Conservation (phyloP, 306 rosid genomes). For the Lablab purpureus region DNA sequence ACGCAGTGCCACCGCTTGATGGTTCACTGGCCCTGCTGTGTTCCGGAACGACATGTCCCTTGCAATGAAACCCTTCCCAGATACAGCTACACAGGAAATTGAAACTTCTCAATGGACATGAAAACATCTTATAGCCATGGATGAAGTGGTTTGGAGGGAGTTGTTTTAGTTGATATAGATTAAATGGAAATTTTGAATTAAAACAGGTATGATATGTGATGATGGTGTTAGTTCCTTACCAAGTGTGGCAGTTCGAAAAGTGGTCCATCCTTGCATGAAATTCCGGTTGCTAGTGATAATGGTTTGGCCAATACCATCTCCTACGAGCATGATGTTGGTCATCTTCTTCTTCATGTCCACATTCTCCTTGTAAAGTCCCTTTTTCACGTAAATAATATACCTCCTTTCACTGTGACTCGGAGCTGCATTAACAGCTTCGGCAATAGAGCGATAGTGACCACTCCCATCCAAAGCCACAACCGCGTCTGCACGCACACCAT, state of each 20-base stretch:
- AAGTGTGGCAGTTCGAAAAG: conserved; percentile 91
- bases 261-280: conserved; percentile 99
- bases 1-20: conserved; percentile 82
- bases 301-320: conserved; percentile 89
- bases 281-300: conserved; percentile 70
- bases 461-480: conserved; percentile 87
- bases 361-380: conserved; percentile 81
- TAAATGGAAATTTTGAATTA: no score
- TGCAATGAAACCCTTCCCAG: conserved; percentile 83
- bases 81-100: conserved; percentile 58
- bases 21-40: conserved; percentile 76
- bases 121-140: no score
- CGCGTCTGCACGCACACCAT: conserved; percentile 55
- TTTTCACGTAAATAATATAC: conserved; percentile 73
- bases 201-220: no score
- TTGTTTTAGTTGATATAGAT: no score
- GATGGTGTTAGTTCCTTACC: conserved; percentile 54
- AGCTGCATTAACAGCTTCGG: conserved; percentile 81
- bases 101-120: no score
- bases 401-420: conserved; percentile 68
- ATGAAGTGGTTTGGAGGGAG: no score
- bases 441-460: conserved; percentile 70
- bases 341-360: conserved; percentile 84
- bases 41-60: conserved; percentile 77
- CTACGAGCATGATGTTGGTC: conserved; percentile 81